Conservation (phyloP, 306 rosid genomes). For the Cucumis hystrix region DNA sequence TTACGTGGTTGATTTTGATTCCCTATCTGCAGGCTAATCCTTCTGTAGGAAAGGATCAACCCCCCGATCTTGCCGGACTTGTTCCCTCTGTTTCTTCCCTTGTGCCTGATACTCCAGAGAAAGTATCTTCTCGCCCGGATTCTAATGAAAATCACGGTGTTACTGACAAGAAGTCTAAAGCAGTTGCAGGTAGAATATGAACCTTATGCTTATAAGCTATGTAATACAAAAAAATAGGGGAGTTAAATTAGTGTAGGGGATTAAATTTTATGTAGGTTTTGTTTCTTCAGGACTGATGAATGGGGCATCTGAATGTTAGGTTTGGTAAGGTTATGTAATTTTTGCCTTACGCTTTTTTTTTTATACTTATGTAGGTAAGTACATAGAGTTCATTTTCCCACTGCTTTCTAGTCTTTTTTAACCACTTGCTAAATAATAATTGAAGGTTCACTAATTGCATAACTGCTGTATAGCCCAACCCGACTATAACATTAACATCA, state of each 20-base stretch:
- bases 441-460: neutral
- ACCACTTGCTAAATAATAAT: neutral
- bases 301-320: neutral
- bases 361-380: neutral
- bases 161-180: conserved; percentile 16
- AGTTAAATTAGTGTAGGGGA: neutral
- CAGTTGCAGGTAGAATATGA: conserved; percentile 29
- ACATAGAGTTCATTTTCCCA: neutral
- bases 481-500: neutral
- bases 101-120: conserved; percentile 41
- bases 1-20: conserved; percentile 2
- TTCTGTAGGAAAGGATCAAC: conserved; percentile 77
- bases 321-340: neutral
- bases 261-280: neutral
- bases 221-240: neutral
- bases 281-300: neutral
- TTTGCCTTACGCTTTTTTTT: neutral
- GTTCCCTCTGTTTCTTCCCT: conserved; percentile 44
- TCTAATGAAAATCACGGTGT: conserved; percentile 23
- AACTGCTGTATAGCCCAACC: neutral
- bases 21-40: conserved; percentile 64
- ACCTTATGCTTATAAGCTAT: neutral
- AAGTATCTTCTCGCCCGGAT: conserved; percentile 31
- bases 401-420: neutral
- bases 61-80: conserved; percentile 85